Evolutionary conservation across 805 yeast genomes (phyloP).

Genomic region (Maudiozyma serrabonitensis): DNA sequence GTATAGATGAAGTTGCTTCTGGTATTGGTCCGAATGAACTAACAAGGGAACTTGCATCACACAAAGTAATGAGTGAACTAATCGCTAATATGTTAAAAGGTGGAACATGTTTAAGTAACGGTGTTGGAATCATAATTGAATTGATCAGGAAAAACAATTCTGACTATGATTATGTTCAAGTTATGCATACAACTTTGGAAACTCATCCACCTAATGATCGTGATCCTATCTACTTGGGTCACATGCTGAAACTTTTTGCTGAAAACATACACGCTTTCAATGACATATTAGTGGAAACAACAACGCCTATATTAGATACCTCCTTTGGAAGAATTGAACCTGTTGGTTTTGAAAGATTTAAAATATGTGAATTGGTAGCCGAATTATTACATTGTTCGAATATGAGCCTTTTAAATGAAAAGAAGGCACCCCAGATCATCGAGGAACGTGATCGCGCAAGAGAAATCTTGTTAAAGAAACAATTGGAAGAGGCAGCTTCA

Average conservation of each 20-base stretch:
- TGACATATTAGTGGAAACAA: slow-evolving; percentile 40
- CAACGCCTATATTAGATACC: slow-evolving; percentile 31
- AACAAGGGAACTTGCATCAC: slow-evolving; percentile 81
- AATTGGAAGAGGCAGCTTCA: neutral
- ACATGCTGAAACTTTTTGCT: slow-evolving; percentile 69
- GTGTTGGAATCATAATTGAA: slow-evolving; percentile 91
- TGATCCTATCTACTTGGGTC: slow-evolving; percentile 89
- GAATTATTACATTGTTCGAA: slow-evolving; percentile 92
- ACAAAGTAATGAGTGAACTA: slow-evolving; percentile 52
- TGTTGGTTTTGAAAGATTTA: slow-evolving; percentile 86
- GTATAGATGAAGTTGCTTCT: slow-evolving; percentile 74
- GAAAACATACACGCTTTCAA: slow-evolving; percentile 61
- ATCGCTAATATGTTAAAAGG: slow-evolving; percentile 70
- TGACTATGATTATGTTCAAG: slow-evolving; percentile 87
- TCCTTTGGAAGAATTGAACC: slow-evolving; percentile 57
- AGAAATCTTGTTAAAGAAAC: slow-evolving; percentile 19
- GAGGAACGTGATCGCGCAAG: slow-evolving; percentile 63
- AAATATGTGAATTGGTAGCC: slow-evolving; percentile 86
- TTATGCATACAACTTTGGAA: slow-evolving; percentile 68
- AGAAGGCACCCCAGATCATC: slow-evolving; percentile 57
- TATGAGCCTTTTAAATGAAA: slow-evolving; percentile 82
- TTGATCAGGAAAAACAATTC: slow-evolving; percentile 91
- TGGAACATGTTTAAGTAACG: slow-evolving; percentile 84
- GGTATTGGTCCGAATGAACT: slow-evolving; percentile 94
- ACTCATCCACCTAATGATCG: slow-evolving; percentile 88